Evolutionary conservation across 2,329 filamentous ascomycete species (phyloP), one percentile per base, ranked within the genome.

Genomic region (Stylonectria norvegica): DNA sequence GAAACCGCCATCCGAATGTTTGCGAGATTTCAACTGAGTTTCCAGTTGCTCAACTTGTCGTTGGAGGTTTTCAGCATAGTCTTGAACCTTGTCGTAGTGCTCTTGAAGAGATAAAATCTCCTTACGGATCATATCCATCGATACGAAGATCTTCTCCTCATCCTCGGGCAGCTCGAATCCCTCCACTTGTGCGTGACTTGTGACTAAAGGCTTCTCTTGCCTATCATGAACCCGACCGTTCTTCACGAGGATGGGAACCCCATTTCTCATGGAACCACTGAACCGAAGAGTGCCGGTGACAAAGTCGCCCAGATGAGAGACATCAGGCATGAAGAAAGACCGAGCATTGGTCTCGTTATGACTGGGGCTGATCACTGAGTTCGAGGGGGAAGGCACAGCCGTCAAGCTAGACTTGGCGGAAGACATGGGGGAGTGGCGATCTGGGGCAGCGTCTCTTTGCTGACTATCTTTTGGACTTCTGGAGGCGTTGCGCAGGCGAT

Each of bases 61-160:
- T 48, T 78, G 72, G 5, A 79, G 65, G 38, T 68, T 69, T 49
- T 74, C 68, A 8, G 76, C 75, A 53, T 78, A 75, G 35, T 70
- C 69, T 36, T 78, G 72, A 8, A 79, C 67, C 48, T 75, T 67
- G 35, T 76, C 74, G 43, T 79, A 73, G 47, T 78, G 75, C 28
- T 77, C 72, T 43, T 77, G 74, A 27, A 79, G 65, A 42, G 71
- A 72, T 36, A 74, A 59, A 30, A 78, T 75, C 55, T 79, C 75
- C 29, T 77, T 71, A 27, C 75, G 72, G 63, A 79, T 76, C 71
- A 78, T 78, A 72, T 79, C 76, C 67, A 79, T 69, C 7, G 76
- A 79, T 28, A 79, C 75, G 47, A 79, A 78, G 20, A 79, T 78
- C 48, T 73, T 70, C 56, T 77, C 70, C 49, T 79, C 76, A 30